Conservation (phyloP, 2,329 filamentous ascomycete genomes). For the Mycosphaerella arachidis region DNA sequence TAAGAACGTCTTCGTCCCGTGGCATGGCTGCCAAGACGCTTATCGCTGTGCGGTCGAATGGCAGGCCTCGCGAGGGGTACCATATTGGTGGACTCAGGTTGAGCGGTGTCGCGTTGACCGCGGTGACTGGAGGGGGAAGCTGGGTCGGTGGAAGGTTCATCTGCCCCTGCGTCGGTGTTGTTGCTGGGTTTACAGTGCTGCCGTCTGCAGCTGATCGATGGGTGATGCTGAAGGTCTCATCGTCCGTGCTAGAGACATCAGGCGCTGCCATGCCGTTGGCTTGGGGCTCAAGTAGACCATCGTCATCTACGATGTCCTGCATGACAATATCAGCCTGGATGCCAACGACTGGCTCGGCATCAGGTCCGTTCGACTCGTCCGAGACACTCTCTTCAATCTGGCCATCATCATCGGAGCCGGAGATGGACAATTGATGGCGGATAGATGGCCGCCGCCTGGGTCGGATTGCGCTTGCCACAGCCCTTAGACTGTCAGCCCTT, state of each 20-base stretch:
- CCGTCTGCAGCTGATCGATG: constrained; percentile 80
- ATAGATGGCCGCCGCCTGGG: constrained; percentile 74
- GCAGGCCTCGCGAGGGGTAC: constrained; percentile 26
- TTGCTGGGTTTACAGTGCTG: constrained; percentile 69
- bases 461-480: constrained; percentile 49
- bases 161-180: constrained; percentile 55
- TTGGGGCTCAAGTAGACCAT: constrained; percentile 66
- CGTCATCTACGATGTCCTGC: constrained; percentile 78
- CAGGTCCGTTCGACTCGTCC: constrained; percentile 73
- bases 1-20: constrained; percentile 92
- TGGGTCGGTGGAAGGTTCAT: constrained; percentile 27
- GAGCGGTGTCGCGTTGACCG: constrained; percentile 70
- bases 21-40: constrained; percentile 87
- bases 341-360: constrained; percentile 70
- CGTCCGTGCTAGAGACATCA: constrained; percentile 75
- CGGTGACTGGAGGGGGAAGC: constrained; percentile 53
- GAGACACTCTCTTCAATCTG: constrained; percentile 77
- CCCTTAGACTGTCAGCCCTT: constrained; percentile 42
- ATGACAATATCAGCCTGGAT: constrained; percentile 80
- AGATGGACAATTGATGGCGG: constrained; percentile 79
- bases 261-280: constrained; percentile 70
- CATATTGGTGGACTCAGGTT: constrained; percentile 54
- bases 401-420: constrained; percentile 81
- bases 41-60: constrained; percentile 38
- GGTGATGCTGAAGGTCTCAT: constrained; percentile 89